Evolutionary conservation across 2,329 filamentous ascomycete genomes (phyloP).

Genomic region (Fusarium succisae): DNA sequence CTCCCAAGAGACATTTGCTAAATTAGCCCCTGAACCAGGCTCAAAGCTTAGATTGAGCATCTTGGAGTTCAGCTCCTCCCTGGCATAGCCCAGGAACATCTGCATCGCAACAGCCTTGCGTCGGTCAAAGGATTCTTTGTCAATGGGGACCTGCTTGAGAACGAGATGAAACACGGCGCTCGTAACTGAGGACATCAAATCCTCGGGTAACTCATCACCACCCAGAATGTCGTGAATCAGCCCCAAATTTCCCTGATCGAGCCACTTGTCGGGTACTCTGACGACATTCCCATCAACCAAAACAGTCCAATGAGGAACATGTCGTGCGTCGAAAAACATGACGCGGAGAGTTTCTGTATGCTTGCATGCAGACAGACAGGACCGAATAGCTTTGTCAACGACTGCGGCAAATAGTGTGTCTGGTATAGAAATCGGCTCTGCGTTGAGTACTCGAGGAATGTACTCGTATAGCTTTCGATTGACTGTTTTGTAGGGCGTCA

Average conservation of each 20-base stretch:
- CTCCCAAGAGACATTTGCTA: neutral
- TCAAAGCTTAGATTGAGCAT: neutral
- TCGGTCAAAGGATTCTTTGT: neutral
- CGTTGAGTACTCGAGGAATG: neutral
- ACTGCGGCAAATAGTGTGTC: neutral
- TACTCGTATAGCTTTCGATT: conserved; percentile 2
- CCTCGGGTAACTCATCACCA: neutral
- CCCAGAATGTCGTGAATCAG: neutral
- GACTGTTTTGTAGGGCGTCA: neutral
- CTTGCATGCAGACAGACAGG: neutral
- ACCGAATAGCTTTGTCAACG: neutral
- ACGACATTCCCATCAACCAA: neutral
- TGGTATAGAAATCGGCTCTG: neutral
- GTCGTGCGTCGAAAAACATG: neutral
- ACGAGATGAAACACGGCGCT: neutral
- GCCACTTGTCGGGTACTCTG: conserved; percentile 18
- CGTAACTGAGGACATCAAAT: neutral
- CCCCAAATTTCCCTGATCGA: neutral
- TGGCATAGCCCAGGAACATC: neutral
- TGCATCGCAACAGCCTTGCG: neutral
- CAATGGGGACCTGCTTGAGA: neutral
- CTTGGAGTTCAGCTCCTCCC: neutral
- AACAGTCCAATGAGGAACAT: neutral
- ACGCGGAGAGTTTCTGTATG: neutral
- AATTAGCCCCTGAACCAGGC: neutral